These are phyloP conservation scores for Xylariaceae sp. DNA, from an alignment of 2,329 filamentous ascomycete genomes.

Conservation along the genomic window DNA sequence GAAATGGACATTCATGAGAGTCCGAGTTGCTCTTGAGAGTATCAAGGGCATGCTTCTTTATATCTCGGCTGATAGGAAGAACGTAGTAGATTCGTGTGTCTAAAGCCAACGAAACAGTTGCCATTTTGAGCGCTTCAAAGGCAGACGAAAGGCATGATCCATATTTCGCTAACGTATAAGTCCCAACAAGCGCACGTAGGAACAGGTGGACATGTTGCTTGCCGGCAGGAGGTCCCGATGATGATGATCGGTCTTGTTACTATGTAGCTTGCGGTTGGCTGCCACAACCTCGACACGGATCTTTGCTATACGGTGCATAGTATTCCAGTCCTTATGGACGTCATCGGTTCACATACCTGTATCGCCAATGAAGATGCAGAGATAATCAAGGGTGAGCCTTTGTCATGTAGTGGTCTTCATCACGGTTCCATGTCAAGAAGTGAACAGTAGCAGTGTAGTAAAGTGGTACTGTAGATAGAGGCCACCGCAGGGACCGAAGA, in stretches of 20 bases:
- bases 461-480: background rate
- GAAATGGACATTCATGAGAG: background rate
- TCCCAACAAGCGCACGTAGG: slow-evolving; percentile 9
- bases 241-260: background rate
- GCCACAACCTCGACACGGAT: background rate
- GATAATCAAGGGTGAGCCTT: background rate
- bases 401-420: slow-evolving; percentile 1
- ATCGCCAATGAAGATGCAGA: background rate
- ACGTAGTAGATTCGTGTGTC: background rate
- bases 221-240: slow-evolving; percentile 11
- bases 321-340: too few relatives aligned
- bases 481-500: background rate
- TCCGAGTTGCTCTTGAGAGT: background rate
- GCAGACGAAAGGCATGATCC: slow-evolving; percentile 1
- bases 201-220: slow-evolving; percentile 7
- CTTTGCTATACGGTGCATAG: background rate
- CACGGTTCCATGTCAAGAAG: background rate
- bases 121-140: background rate
- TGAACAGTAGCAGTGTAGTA: background rate
- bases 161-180: slow-evolving; percentile 1
- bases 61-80: background rate
- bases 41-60: slow-evolving; percentile 2
- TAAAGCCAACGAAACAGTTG: slow-evolving; percentile 5
- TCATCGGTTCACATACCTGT: background rate
- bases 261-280: background rate